Evolutionary conservation across 768 basidiomycete genomes (phyloP).

Genomic region (Calocera cornea): DNA sequence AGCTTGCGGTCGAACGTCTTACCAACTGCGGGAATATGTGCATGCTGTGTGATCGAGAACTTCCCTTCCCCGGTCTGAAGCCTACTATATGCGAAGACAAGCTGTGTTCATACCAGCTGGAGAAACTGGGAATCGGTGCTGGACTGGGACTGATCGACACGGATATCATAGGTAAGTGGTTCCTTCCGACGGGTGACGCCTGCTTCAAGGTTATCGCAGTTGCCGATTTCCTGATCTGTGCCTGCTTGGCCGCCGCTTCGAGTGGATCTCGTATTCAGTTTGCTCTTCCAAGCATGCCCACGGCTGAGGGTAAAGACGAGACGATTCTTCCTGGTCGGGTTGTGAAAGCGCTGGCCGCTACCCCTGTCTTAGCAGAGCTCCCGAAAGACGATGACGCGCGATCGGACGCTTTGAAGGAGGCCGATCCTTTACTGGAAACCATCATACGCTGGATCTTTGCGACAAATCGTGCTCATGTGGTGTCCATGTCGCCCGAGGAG

Average conservation of each 20-base stretch:
- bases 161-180: not conserved
- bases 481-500: not conserved
- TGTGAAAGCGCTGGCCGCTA: not conserved
- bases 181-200: not conserved
- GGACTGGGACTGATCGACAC: not conserved
- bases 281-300: not conserved
- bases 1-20: not conserved
- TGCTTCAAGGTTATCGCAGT: not conserved
- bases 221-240: not conserved
- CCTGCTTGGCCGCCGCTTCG: not conserved
- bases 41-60: not conserved
- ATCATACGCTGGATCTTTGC: slow-evolving; percentile 3
- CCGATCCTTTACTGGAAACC: not conserved
- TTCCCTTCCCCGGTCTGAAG: not conserved
- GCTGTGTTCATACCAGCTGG: slow-evolving; percentile 1
- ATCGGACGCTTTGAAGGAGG: not conserved
- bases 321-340: not conserved
- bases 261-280: not conserved
- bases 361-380: not conserved
- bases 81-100: not conserved
- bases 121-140: not conserved
- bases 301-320: not conserved
- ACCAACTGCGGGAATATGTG: not conserved
- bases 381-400: not conserved
- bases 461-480: not conserved